Base-by-base conservation (phyloP, 768 basidiomycete genomes). In the Lepiota venenata region DNA sequence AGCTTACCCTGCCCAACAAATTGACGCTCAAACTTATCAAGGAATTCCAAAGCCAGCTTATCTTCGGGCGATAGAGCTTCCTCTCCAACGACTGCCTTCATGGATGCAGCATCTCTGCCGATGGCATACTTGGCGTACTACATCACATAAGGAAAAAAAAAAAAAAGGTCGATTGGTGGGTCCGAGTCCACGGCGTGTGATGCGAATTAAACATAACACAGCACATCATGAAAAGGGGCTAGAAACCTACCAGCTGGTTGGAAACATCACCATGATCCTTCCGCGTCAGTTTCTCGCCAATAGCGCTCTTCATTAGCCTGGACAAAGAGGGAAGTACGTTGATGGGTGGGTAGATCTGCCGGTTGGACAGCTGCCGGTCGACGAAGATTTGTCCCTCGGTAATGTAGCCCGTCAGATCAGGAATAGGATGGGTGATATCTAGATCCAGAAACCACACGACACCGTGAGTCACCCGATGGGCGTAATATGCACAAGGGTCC, bases 401-500 rank as follows among this genome's bases (percentile, higher is more conserved):
- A 71, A 99, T 99, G 74, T 98, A 99, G 50, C 97, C 97, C 59
- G 96, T 98, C 71, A 98, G 79, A 83, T 98, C 96, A 66, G 96
- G 96, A 73, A 99, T 98, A 56, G 97, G 97, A 74, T 99, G 97
- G n/a, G 97, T 98, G 71, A 99, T 99, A 79, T 98, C 96, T 98
- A 47, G 58, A 58, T 56, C 37, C 32, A 42, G 45, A 54, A n/a
- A 43, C 49, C 46, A 46, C 36, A n/a, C 27, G 41, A 40, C 39
- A 38, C 16, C 16, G 48, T 52, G 46, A 58, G 53, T 45, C 40
- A 57, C 55, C 52, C 47, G 51, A 58, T 45, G 45, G 56, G 41
- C 55, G 56, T 63, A 58, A 62, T 59, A 32, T 46, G 53, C 29
- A 18, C 27, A 46, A 42, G 51, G 56, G 36, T 57, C 63, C 80